Evolutionary conservation across 1,139 yeast species (phyloP), one percentile per base, ranked within the genome.

Genomic region (Blastobotrys ciferrii): DNA sequence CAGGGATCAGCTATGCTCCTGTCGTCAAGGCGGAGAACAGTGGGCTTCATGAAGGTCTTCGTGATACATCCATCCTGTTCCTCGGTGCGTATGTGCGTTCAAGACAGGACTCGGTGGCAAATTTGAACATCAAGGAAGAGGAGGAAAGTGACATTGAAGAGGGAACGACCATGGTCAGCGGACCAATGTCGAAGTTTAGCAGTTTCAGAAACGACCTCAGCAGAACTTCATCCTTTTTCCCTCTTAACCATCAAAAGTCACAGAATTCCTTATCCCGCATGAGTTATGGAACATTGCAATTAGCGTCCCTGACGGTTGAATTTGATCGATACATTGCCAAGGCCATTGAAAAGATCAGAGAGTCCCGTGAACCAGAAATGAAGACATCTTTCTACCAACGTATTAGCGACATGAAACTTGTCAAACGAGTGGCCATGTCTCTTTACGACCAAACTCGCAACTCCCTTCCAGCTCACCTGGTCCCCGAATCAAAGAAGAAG

Each of bases 51-150:
- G 64, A 66, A 0, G 65, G 61, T 12, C 50, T 64, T 44, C 55
- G 70, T 9, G 70, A 66, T 37, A 50, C 64, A 3, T 65, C 69
- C 11, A 57, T 66, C 31, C 55, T 60, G 35, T 58, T 64, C 32
- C 57, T 66, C 18, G 68, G 69, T 7, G 59, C 64, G 38, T 64
- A 58, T 46, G 58, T 65, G 12, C 53, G 61, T 13, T 48, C 57
- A 1, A 46, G 54, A 28, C 46, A 53, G 43, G 54, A 48, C n/a
- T 41, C 53, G 18, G 32, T 17, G 38, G 38, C 38, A 3, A 33
- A 33, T 15, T 6, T 33, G 18, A 33, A 33, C 12, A 33, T 33
- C 12, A 33, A 33, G 12, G 38, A 33, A 33, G 38, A 33, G 20
- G 13, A 13, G 4, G 38, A 33, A 14, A 9, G 9, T 5, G 28